Evolutionary conservation across 1,139 yeast species (phyloP), one percentile per base, ranked within the genome.

Genomic region (Magnusiomyces fungicola): DNA sequence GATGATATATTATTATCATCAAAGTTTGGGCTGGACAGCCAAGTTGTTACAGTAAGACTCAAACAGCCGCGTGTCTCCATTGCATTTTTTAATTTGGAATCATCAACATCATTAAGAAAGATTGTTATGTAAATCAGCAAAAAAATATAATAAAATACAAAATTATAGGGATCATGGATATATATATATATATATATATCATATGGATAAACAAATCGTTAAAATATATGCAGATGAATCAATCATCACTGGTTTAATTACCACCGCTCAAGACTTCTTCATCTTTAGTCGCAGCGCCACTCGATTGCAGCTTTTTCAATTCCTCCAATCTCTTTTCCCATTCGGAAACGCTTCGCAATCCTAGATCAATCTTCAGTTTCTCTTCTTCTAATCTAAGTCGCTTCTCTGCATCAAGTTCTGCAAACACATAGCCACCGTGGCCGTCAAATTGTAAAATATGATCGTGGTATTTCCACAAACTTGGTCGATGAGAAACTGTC

Each of bases 391-490:
- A 75, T 53, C 73, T 71, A 56, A 86, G 73, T 58, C 94, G 74
- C 63, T 78, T 76, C 40, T 76, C 76, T 22, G 94, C 87, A 65
- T 85, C 80, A 47, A 86, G 73, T 55, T 75, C 72, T 6, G 84
- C 83, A 64, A 84, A 86, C 52, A 73, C 74, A 61, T 83, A 86
- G 3, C 82, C 81, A 1, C 95, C 94, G 61, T 82, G 80, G 18
- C 95, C 95, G 62, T 84, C 92, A 63, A 89, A 88, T 65, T 88
- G 90, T 55, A 90, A 72, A 53, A 90, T 77, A 60, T 78, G 76
- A 55, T 83, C 80, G 66, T 90, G 97, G 72, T 88, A 90, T 66
- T 85, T 87, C 97, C 97, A 90, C 57, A 90, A 71, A 12, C 95
- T 87, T 3, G 96, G 83, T 58, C 97, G 75, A 67, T 90, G 97